Evolutionary conservation across 2,329 filamentous ascomycete species (phyloP).

Genomic region (Furcasterigmium sp.): DNA sequence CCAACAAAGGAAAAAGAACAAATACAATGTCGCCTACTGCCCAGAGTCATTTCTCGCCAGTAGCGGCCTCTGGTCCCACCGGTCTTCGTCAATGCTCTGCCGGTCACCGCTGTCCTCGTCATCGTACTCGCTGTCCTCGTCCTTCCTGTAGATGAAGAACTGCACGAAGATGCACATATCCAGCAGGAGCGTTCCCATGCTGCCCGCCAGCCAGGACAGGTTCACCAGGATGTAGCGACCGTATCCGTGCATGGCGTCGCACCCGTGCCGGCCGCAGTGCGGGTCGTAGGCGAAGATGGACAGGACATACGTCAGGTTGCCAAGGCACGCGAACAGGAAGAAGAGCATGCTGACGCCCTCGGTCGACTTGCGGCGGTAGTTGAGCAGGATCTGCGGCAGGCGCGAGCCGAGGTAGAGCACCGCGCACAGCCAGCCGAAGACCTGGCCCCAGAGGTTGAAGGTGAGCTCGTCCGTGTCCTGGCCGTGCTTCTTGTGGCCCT

Average conservation of each 20-base stretch:
- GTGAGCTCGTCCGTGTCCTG: conserved; percentile 45
- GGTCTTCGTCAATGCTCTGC: conserved; percentile 21
- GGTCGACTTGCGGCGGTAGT: conserved; percentile 86
- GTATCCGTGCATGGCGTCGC: conserved; percentile 69
- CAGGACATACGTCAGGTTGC: conserved; percentile 89
- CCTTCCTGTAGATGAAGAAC: conserved; percentile 76
- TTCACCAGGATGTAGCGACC: conserved; percentile 83
- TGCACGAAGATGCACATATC: conserved; percentile 86
- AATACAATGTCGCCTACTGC: background rate
- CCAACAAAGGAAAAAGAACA: background rate
- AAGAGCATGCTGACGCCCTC: conserved; percentile 92
- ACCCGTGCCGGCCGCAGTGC: conserved; percentile 51
- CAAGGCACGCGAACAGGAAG: conserved; percentile 93
- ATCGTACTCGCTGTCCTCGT: conserved; percentile 24
- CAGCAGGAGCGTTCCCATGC: conserved; percentile 77
- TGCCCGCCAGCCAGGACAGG: conserved; percentile 83
- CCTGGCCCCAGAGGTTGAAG: conserved; percentile 75
- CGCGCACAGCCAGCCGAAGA: conserved; percentile 92
- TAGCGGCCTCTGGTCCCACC: conserved; percentile 30
- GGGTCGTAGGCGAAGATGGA: conserved; percentile 90
- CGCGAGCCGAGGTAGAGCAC: conserved; percentile 83
- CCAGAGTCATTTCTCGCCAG: conserved; percentile 14
- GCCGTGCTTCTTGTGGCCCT: conserved; percentile 35
- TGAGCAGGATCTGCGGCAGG: conserved; percentile 84
- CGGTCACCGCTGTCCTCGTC: conserved; percentile 18